Evolutionary conservation across 2,329 filamentous ascomycete species (phyloP).

Genomic region (Aspergillus ustus): DNA sequence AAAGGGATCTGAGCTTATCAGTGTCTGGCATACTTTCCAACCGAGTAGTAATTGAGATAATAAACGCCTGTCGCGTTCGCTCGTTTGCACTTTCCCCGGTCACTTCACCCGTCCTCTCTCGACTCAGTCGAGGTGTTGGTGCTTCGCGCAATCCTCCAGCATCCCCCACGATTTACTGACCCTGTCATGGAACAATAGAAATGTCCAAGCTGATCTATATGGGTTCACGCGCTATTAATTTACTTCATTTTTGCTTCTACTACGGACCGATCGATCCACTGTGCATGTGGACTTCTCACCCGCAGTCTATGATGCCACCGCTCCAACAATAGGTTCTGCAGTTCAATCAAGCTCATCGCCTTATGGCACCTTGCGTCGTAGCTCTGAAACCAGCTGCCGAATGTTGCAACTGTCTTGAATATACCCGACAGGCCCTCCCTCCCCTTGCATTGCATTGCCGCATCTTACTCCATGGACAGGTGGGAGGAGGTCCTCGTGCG

Average conservation of each 20-base stretch:
- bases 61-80: neutral
- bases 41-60: neutral
- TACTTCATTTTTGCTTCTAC: neutral
- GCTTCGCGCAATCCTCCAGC: slow-evolving; percentile 1
- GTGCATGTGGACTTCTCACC: neutral
- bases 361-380: slow-evolving; percentile 19
- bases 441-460: slow-evolving; percentile 21
- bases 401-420: neutral
- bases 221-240: neutral
- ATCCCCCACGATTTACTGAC: neutral
- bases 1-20: neutral
- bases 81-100: slow-evolving; percentile 1
- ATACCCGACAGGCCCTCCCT: slow-evolving; percentile 10
- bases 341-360: slow-evolving; percentile 27
- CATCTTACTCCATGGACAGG: neutral
- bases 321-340: slow-evolving; percentile 8
- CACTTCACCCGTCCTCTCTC: neutral
- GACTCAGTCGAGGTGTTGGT: neutral
- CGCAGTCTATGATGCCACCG: slow-evolving; percentile 9
- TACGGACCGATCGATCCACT: neutral
- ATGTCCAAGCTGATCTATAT: neutral
- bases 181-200: neutral
- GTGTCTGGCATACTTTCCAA: neutral
- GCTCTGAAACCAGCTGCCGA: slow-evolving; percentile 4
- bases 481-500: slow-evolving; percentile 18